Percentiles rank a stretch among this genome's conserved stretches.
Conservation (phyloP, 805 yeast genomes). For the Torulaspora franciscae region DNA sequence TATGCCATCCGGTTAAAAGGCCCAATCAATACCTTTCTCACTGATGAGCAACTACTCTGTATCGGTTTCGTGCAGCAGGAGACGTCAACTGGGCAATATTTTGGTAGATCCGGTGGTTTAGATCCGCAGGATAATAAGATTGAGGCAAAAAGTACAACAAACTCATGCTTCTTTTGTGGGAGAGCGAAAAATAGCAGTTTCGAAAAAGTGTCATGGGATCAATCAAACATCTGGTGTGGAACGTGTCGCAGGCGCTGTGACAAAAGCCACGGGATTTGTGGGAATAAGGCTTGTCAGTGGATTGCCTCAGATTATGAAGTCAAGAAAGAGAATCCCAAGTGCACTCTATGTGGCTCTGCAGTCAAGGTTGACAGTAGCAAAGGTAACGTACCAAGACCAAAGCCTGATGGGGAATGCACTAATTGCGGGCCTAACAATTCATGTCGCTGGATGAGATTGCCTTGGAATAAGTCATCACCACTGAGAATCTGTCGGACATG, state of each 20-base stretch:
- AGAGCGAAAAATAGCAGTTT: conserved; percentile 1
- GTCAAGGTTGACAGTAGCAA: background rate
- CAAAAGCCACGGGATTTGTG: background rate
- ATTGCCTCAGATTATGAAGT: background rate
- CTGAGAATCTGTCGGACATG: background rate
- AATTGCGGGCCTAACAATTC: background rate
- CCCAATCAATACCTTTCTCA: conserved; percentile 1
- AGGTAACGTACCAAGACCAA: background rate
- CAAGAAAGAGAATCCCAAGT: background rate
- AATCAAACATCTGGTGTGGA: conserved; percentile 1
- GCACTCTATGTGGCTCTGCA: background rate
- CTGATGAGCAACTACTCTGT: conserved; percentile 1
- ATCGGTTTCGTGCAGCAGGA: background rate
- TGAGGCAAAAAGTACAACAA: background rate
- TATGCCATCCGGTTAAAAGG: background rate
- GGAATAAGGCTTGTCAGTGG: too few relatives aligned
- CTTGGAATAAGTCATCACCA: background rate
- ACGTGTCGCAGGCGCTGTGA: conserved; percentile 6
- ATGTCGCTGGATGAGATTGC: background rate
- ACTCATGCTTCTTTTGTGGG: background rate
- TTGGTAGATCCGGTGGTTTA: too few relatives aligned
- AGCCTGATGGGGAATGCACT: background rate
- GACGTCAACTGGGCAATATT: too few relatives aligned
- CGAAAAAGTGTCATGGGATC: conserved; percentile 11
- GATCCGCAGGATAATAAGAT: too few relatives aligned